Base-by-base conservation (phyloP, 1,284 basidiomycete genomes). In the Bjerkandera adusta region DNA sequence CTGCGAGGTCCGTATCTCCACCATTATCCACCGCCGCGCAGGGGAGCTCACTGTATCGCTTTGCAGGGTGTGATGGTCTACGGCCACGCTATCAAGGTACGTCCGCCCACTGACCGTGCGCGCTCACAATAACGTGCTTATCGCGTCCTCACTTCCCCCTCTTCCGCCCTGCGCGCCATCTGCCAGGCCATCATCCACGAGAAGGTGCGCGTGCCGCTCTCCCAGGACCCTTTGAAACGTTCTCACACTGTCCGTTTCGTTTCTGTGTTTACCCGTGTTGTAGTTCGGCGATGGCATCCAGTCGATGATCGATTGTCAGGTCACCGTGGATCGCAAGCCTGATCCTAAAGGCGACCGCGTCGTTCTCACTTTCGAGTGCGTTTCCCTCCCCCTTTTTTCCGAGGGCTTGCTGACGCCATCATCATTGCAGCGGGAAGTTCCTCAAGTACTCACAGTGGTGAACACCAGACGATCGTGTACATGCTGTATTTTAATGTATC, bases 251-350 rank as follows among this genome's bases (percentile, higher is more conserved):
- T 10, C n/a, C 21, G 41, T 26, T n/a, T 27, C 29, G 29, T 32
- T 22, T 29, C 1, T 22, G 26, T 36, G 12, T 6, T n/a, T n/a
- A n/a, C n/a, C n/a, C n/a, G n/a, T 22, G 12, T 24, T 15, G 16
- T 43, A 89, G 86, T 93, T 92, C 54, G 91, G 91, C 3, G 92
- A 93, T 61, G 89, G 91, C 3, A 93, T 93, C 57, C 92, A 92
- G 89, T 89, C 85, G 15, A 89, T 93, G 76, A 93, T 94, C 51
- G 88, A 90, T 63, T 93, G 90, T 67, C 80, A 79, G 51, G 77
- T 92, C 34, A 75, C 72, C 24, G 72, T 94, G 33, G 76, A 82
- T 49, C 83, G 77, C 69, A 91, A 92, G 66, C 69, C 73, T 11
- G 83, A 92, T 58, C 87, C 88, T 5, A 89, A 87, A 59, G 90